Conservation (phyloP, 768 basidiomycete species). For the Melanogaster broomeanus region DNA sequence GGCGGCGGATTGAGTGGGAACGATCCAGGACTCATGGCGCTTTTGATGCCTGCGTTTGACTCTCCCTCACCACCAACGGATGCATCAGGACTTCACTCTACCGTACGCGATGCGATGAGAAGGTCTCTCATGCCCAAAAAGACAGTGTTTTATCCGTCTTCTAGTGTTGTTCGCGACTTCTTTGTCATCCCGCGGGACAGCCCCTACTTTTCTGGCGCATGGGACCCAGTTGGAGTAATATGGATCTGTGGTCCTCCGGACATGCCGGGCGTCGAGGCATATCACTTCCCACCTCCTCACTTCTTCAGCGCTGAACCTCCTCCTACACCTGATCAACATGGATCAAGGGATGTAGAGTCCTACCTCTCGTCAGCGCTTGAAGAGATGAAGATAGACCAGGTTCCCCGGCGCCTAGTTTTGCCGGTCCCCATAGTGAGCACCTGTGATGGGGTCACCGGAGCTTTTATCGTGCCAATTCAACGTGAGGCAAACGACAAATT, state of each 20-base stretch:
- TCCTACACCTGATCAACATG: not conserved
- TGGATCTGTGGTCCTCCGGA: conserved; percentile 54
- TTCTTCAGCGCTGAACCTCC: conserved; percentile 10
- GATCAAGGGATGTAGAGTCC: not conserved
- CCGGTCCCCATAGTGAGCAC: conserved; percentile 36
- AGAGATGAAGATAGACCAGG: conserved; percentile 1
- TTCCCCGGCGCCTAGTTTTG: not conserved
- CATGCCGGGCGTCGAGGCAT: conserved; percentile 57
- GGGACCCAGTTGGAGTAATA: conserved; percentile 71
- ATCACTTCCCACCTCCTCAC: conserved; percentile 68
- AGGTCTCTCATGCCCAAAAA: conserved; percentile 52
- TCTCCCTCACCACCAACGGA: conserved; percentile 46
- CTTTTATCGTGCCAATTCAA: conserved; percentile 48
- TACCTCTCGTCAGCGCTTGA: conserved; percentile 1
- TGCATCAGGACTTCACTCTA: conserved; percentile 33
- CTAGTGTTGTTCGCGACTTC: conserved; percentile 73
- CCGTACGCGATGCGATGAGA: conserved; percentile 63
- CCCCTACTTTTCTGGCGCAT: conserved; percentile 68
- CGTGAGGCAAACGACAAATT: conserved; percentile 49
- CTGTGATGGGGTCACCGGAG: conserved; percentile 41
- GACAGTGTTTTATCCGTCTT: conserved; percentile 58
- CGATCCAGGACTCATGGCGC: conserved; percentile 62
- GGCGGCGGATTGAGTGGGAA: conserved; percentile 68
- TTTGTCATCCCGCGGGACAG: conserved; percentile 67
- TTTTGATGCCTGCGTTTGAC: conserved; percentile 68